Conservation (phyloP, 2,329 filamentous ascomycete species). For the Epichloe scottii region DNA sequence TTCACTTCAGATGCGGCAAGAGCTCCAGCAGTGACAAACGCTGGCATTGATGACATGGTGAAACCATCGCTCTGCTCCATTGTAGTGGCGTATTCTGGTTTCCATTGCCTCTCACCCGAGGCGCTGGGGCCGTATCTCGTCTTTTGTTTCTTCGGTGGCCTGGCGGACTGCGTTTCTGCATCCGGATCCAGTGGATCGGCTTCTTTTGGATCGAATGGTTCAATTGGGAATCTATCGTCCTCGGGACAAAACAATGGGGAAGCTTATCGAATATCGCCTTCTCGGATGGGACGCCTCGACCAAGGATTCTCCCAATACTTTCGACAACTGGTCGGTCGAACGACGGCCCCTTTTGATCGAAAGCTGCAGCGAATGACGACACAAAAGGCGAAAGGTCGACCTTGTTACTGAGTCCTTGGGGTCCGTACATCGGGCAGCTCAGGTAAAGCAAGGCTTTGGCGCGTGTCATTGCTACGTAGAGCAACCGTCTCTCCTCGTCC, state of each 20-base stretch:
- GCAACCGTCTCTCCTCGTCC: constrained; percentile 74
- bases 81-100: constrained; percentile 41
- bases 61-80: constrained; percentile 49
- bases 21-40: constrained; percentile 49
- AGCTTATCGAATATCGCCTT: constrained; percentile 40
- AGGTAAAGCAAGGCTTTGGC: constrained; percentile 79
- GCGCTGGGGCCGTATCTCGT: constrained; percentile 10
- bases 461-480: constrained; percentile 96
- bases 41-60: constrained; percentile 42
- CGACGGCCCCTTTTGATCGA: constrained; percentile 54
- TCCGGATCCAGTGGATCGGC: constrained; percentile 11
- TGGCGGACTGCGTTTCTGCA: constrained; percentile 10
- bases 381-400: constrained; percentile 64
- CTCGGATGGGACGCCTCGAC: constrained; percentile 45
- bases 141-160: constrained; percentile 19
- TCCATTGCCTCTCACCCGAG: constrained; percentile 22
- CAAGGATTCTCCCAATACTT: constrained; percentile 59
- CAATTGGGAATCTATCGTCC: constrained; percentile 56
- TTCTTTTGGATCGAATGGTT: constrained; percentile 36
- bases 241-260: constrained; percentile 43
- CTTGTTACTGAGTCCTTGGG: constrained; percentile 42
- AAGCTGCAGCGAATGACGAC: constrained; percentile 28
- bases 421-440: constrained; percentile 61
- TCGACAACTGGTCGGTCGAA: constrained; percentile 50
- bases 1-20: constrained; percentile 20